Conservation (phyloP, 306 rosid genomes). For the Pterocarpus macrocarpus region DNA sequence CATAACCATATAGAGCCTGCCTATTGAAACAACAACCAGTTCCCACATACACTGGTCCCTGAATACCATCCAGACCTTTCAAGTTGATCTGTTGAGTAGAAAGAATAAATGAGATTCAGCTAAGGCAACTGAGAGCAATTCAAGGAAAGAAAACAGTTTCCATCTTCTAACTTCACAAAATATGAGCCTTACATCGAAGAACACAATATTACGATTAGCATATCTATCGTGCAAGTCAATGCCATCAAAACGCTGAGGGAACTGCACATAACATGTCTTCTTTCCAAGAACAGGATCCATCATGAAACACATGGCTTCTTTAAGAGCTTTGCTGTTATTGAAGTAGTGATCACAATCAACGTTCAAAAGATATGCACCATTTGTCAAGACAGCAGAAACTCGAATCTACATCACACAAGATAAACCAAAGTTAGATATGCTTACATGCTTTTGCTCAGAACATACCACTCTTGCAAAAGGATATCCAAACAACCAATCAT, state of each 20-base stretch:
- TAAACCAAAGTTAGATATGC: constrained; percentile 48
- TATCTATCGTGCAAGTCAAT: constrained; percentile 98
- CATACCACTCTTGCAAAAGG: not conserved
- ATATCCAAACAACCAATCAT: not conserved
- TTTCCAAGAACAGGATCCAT: constrained; percentile 94
- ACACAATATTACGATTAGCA: constrained; percentile 98
- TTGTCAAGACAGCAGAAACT: constrained; percentile 97
- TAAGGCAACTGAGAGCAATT: constrained; percentile 25
- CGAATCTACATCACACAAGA: constrained; percentile 74
- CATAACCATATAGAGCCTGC: constrained; percentile 97
- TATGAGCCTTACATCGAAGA: constrained; percentile 80
- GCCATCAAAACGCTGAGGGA: constrained; percentile 99
- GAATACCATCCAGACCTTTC: constrained; percentile 97
- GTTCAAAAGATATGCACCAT: constrained; percentile 93
- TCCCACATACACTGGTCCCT: constrained; percentile 99
- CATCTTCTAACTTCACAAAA: constrained; percentile 11
- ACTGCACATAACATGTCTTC: constrained; percentile 97
- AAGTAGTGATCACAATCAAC: constrained; percentile 99
- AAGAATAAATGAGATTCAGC: constrained; percentile 13
- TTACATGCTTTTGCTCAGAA: not conserved
- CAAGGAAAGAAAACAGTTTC: constrained; percentile 17
- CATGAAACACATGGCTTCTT: constrained; percentile 99
- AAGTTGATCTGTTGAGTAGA: constrained; percentile 75
- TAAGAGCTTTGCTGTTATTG: constrained; percentile 96
- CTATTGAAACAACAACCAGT: constrained; percentile 99